phyloP scores from a whole-genome alignment of 495 filamentous ascomycete species.

The Haplographium delicatum region DNA sequence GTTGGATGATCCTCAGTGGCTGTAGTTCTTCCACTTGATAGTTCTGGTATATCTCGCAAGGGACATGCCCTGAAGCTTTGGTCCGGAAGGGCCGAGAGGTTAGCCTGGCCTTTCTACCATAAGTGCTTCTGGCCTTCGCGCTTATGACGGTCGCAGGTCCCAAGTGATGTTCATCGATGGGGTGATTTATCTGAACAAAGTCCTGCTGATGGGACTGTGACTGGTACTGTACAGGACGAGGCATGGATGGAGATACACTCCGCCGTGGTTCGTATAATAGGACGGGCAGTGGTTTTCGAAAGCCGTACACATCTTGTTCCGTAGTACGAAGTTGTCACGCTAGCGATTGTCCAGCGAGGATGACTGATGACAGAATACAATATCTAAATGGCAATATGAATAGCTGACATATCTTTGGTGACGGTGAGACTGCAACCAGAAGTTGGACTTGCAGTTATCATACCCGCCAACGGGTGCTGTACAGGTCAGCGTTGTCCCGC shows the following conservation, averaged over 20 bases:
- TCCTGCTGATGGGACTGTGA: conserved; percentile 10
- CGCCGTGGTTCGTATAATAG: conserved; percentile 22
- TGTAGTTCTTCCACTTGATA: conserved; percentile 23
- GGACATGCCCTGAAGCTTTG: conserved; percentile 21
- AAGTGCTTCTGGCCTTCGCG: conserved; percentile 17
- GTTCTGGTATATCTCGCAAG: conserved; percentile 24
- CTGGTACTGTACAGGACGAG: conserved; percentile 19
- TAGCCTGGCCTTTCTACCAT: conserved; percentile 21
- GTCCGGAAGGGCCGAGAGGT: conserved; percentile 18
- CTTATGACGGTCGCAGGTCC: conserved; percentile 19
- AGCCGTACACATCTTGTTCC: conserved; percentile 19
- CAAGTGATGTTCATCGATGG: conserved; percentile 21
- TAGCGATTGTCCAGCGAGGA: conserved; percentile 10
- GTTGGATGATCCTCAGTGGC: conserved; percentile 17
- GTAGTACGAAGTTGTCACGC: conserved; percentile 5
- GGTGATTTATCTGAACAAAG: conserved; percentile 20
- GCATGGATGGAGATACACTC: conserved; percentile 19
- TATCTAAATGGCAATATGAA: conserved; percentile 4
- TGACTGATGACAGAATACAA: conserved; percentile 10
- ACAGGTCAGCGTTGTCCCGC: too few relatives aligned
- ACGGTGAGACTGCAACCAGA: not conserved
- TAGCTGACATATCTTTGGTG: conserved; percentile 9
- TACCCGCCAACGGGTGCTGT: too few relatives aligned
- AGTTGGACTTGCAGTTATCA: too few relatives aligned
- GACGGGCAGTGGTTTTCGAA: conserved; percentile 20